These are phyloP conservation scores for Boletus pseudo-olivaceus DNA, from an alignment of 768 basidiomycete genomes.

Conservation along the genomic window DNA sequence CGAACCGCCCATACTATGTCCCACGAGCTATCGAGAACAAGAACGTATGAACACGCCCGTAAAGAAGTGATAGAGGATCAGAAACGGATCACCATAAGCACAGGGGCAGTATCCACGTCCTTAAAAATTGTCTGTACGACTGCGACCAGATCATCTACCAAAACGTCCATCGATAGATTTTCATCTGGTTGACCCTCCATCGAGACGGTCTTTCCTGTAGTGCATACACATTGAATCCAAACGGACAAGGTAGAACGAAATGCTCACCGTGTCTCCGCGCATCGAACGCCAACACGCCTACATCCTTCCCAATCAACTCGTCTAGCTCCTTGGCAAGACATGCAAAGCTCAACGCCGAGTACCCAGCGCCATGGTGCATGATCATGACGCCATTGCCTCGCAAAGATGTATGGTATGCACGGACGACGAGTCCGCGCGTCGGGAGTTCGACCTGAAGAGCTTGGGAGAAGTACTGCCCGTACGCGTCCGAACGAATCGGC, in stretches of 20 bases:
- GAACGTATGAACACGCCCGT: background rate
- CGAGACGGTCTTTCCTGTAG: slow-evolving; percentile 25
- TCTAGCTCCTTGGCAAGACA: slow-evolving; percentile 80
- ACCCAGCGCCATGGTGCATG: slow-evolving; percentile 95
- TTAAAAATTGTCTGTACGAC: slow-evolving; percentile 70
- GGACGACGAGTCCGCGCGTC: slow-evolving; percentile 56
- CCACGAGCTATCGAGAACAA: slow-evolving; percentile 59
- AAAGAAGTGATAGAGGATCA: background rate
- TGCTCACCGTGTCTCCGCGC: slow-evolving; percentile 80
- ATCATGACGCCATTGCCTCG: slow-evolving; percentile 64
- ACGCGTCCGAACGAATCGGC: slow-evolving; percentile 65
- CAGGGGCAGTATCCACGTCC: slow-evolving; percentile 57
- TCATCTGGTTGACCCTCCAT: slow-evolving; percentile 22
- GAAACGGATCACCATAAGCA: slow-evolving; percentile 53
- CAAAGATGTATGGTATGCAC: slow-evolving; percentile 84
- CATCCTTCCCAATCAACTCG: slow-evolving; percentile 58
- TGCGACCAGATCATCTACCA: slow-evolving; percentile 71
- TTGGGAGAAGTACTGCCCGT: slow-evolving; percentile 65
- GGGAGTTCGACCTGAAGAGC: slow-evolving; percentile 76
- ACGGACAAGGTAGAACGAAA: background rate
- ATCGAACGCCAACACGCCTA: slow-evolving; percentile 81
- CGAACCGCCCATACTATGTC: slow-evolving; percentile 96
- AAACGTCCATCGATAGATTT: slow-evolving; percentile 61
- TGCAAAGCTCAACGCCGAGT: slow-evolving; percentile 86
- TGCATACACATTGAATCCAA: background rate